Base-by-base conservation (phyloP, 305 asterid species). In the Salvia sclarea region DNA sequence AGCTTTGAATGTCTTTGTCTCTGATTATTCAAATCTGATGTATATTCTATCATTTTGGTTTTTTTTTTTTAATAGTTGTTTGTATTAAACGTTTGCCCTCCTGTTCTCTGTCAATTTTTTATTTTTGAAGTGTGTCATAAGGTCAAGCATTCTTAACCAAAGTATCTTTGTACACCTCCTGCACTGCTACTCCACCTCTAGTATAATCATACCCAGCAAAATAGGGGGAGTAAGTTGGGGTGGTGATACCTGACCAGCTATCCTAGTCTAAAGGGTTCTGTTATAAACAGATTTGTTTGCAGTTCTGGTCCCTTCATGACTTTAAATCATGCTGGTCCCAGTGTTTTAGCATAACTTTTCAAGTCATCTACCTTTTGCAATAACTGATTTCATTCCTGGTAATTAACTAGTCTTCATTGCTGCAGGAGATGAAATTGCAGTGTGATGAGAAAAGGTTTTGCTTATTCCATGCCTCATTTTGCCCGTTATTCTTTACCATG, bases 371-470 rank as follows among this genome's bases (percentile, higher is more conserved):
- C 17, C 35, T 14, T 41, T 20, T 73, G 71, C 61, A 63, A 43
- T 52, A 24, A 45, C 61, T 63, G 54, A 44, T 57, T 24, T 4
- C 10, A 24, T 28, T 75, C 60, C 57, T n/a, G 55, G 47, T 59
- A 14, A 54, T 64, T 52, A 69, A 68, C 58, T 54, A 61, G 50
- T 53, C 74, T 71, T 75, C 68, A 21, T 43, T 66, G 78, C 59
- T 75, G 85, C 95, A 90, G 97, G 97, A 90, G 80, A 90, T 90
- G 97, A 90, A 90, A 80, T 79, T 88, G 84, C 96, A 83, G 76
- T 86, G 95, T 9, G 91, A 90, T 74, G 97, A 88, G 74, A 90
- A 90, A 82, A 88, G 90, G 94, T 88, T 72, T 41, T 37, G 8
- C 64, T 41, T 31, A 35, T 64, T 44, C 67, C 24, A 75, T 52